Percentiles rank a stretch among this genome's conserved stretches.
These are phyloP conservation scores for Catunica adiposa DNA, from an alignment of 2,329 filamentous ascomycete species.

Conservation along the genomic window DNA sequence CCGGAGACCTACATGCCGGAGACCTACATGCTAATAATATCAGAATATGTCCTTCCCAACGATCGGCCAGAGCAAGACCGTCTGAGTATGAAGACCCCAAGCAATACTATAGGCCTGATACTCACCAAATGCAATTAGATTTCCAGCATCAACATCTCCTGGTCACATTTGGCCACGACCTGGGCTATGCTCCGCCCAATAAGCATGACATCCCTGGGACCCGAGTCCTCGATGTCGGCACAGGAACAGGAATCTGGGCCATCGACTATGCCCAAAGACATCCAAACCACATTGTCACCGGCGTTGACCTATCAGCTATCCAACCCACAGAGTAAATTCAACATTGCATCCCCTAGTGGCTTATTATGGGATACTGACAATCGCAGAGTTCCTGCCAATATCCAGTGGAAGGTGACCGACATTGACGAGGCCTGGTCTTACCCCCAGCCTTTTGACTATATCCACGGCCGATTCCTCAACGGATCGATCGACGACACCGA, in stretches of 20 bases:
- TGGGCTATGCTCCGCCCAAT: not conserved
- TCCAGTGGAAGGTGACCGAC: not conserved
- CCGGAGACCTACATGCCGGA: not conserved
- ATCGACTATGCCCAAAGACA: constrained; percentile 3
- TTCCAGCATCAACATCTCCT: not conserved
- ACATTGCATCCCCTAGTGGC: not conserved
- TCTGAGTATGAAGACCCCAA: not conserved
- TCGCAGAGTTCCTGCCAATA: not conserved
- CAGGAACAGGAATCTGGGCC: not conserved
- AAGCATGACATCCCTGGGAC: not conserved
- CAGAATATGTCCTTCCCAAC: not conserved
- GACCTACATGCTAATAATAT: not conserved
- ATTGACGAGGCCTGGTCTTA: not conserved
- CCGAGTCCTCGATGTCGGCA: not conserved
- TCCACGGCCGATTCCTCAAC: constrained; percentile 2
- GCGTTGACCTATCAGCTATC: constrained; percentile 1
- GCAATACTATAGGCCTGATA: not conserved
- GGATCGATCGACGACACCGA: not conserved
- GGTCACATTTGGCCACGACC: not conserved
- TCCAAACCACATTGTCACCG: not conserved
- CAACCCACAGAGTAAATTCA: constrained; percentile 1
- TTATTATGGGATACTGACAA: not conserved
- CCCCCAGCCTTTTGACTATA: not conserved
- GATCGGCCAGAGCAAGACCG: not conserved
- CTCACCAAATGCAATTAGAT: not conserved